Evolutionary conservation across 116 monocot genomes (phyloP), one percentile per base, ranked within the genome.

Genomic region (Zostera marina): DNA sequence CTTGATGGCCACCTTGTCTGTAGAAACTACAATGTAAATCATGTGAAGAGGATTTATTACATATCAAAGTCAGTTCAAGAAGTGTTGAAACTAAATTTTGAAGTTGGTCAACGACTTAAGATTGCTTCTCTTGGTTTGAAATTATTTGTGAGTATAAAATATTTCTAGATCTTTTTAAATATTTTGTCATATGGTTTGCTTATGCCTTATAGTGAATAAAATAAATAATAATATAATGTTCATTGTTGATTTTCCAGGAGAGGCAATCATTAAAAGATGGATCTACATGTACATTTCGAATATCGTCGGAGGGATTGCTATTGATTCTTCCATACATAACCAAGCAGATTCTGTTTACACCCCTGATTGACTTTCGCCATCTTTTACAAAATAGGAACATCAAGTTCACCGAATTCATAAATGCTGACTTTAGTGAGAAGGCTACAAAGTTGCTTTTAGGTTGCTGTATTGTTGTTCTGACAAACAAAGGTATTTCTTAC

Each of bases 11-110:
- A 83, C 52, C 91, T 98, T 64, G 83, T 98, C 26, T 77, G 87
- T 22, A 77, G 98, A 74, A 98, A 86, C 59, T 54, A 25, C 57
- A 91, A 98, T 74, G 60, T 72, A 56, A 73, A 64, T 41, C 85
- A 76, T 72, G 91, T 98, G 44, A 98, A 98, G 73, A 77, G 98
- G 52, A 98, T 98, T 32, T 98, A 98, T 62, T 98, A 98, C 41
- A 60, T 98, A 59, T 98, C 98, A 44, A 76, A 76, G 42, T 86
- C 98, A 22, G 87, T 81, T 56, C 72, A 71, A 58, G 79, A 87
- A 42, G 46, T 80, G 44, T 70, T 90, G 13, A 58, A 91, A 44
- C 68, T 86, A 58, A 98, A 91, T 71, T 68, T 83, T 38, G 59
- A 71, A 73, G 76, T 72, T 66, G 91, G 85, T 11, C 78, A 98